These are phyloP conservation scores for Ophiostoma pallidulum DNA, from an alignment of 2,329 filamentous ascomycete genomes.

Conservation along the genomic window DNA sequence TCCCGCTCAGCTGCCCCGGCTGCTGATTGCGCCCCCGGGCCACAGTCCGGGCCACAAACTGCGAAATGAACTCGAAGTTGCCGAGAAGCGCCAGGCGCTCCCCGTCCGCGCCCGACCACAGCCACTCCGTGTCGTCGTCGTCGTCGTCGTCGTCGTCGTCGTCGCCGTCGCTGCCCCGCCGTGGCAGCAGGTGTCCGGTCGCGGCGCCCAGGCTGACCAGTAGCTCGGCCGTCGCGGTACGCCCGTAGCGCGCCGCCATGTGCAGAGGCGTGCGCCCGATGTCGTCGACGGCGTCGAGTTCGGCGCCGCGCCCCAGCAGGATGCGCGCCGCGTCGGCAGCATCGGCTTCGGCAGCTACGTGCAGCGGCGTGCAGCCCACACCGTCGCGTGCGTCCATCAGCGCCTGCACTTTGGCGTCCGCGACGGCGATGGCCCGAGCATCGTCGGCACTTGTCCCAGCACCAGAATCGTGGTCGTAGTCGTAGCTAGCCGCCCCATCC, in stretches of 20 bases:
- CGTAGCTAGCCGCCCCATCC: too few species aligned
- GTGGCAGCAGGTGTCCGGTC: constrained; percentile 25
- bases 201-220: constrained; percentile 28
- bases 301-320: constrained; percentile 13
- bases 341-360: constrained; percentile 15
- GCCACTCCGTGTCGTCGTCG: neutral
- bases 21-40: too few species aligned
- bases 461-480: too few species aligned
- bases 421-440: neutral
- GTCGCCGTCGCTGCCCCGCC: neutral
- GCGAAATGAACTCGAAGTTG: too few species aligned
- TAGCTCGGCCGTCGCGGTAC: neutral
- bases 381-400: constrained; percentile 12
- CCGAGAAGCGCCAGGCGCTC: constrained; percentile 1
- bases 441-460: too few species aligned
- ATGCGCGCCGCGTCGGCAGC: constrained; percentile 1
- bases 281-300: constrained; percentile 11
- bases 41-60: too few species aligned
- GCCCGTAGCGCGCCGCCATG: constrained; percentile 10
- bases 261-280: constrained; percentile 13
- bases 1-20: too few species aligned
- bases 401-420: neutral
- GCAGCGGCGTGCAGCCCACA: constrained; percentile 16
- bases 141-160: neutral
- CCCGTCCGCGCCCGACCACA: neutral